phyloP scores from a whole-genome alignment of 148 eudicot genomes.

The Salicornia ramosissima region DNA sequence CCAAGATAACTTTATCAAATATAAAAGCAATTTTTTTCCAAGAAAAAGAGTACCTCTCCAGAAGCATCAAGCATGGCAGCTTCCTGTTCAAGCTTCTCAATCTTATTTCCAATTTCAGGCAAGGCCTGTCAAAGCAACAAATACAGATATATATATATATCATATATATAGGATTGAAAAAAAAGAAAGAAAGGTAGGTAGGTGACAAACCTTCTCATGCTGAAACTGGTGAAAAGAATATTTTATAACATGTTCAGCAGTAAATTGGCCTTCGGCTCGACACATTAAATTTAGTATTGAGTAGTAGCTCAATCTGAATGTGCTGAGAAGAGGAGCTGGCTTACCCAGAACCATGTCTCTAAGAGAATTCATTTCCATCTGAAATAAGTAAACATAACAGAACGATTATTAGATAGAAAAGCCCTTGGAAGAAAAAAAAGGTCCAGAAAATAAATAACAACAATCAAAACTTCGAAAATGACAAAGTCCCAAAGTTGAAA shows the following conservation, averaged over 20 bases:
- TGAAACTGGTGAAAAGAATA: slow-evolving; percentile 97
- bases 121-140: slow-evolving; percentile 51
- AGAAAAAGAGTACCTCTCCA: slow-evolving; percentile 61
- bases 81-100: slow-evolving; percentile 83
- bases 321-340: slow-evolving; percentile 96
- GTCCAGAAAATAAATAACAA: neutral
- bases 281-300: slow-evolving; percentile 94
- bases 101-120: slow-evolving; percentile 84
- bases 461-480: neutral
- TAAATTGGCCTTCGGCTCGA: slow-evolving; percentile 95
- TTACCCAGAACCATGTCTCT: slow-evolving; percentile 89
- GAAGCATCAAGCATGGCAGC: slow-evolving; percentile 81
- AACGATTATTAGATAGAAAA: neutral
- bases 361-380: slow-evolving; percentile 92
- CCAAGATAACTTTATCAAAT: neutral
- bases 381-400: slow-evolving; percentile 11
- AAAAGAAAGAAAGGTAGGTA: slow-evolving; percentile 1
- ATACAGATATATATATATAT: neutral
- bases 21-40: neutral
- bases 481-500: too few species aligned
- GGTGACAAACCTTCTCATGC: slow-evolving; percentile 73
- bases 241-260: slow-evolving; percentile 95
- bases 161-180: slow-evolving; percentile 3
- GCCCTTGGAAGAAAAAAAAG: neutral
- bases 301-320: slow-evolving; percentile 95